Evolutionary conservation across 1,284 basidiomycete species (phyloP), one percentile per base, ranked within the genome.

Genomic region (Puccinia triticina): DNA sequence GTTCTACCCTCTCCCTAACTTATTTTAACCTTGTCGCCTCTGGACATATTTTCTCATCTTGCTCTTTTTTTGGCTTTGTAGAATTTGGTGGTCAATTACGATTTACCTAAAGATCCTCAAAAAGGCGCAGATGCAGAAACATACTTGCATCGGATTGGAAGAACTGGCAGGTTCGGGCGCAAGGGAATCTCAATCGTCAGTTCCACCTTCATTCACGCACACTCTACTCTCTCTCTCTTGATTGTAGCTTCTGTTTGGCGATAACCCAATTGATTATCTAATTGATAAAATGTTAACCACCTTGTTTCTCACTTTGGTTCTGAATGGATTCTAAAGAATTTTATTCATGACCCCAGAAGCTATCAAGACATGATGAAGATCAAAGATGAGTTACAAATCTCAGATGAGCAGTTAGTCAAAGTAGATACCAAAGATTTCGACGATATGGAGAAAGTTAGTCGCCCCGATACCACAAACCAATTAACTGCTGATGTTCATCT

Each of bases 141-240:
- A 0, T 99, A 99, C 87, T 92, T 99, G 82, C 97, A 99, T 88
- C 92, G 97, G 84, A 99, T 99, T 84, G 96, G 96, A 79, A 93
- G 95, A 80, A 98, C 95, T 72, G 95, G 96, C 83, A 92, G 95
- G 71, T 98, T 98, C 87, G 95, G 95, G 78, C 92, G 96, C 80
- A 95, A 94, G 87, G 95, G 96, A 11, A 93, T 96, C 83, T 94
- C 95, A n/a, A 93, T 98, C 86, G 80, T 82, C 21, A 48, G 40
- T 69, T 37, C 66, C n/a, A 46, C 61, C 11, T 43, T 43, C 40
- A 43, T 43, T 43, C 12, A 43, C 12, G 2, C n/a, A 43, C 32
- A 43, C 40, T 23, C 29, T 16, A 12, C 72, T 55, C 14, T 16
- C 71, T 26, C 29, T 61, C 8, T 16, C 26, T 12, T 1, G 46